Evolutionary conservation across 768 basidiomycete species (phyloP).

Genomic region (Pleurotus pulmonarius): DNA sequence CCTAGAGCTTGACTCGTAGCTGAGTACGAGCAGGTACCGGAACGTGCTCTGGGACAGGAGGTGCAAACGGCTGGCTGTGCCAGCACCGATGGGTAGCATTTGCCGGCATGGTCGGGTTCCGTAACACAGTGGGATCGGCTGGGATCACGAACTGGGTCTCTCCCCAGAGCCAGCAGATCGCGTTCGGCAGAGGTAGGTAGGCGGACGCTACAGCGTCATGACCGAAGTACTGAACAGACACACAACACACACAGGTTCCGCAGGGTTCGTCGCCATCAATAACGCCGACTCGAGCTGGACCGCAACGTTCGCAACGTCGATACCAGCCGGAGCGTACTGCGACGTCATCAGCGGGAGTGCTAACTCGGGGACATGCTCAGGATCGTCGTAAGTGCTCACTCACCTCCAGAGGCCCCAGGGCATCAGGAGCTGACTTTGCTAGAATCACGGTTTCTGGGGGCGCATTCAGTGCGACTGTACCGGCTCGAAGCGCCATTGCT

Average conservation of each 20-base stretch:
- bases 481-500: constrained; percentile 50
- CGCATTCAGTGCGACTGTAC: constrained; percentile 44
- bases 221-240: too few species aligned
- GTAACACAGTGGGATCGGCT: constrained; percentile 51
- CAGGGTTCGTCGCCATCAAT: constrained; percentile 66
- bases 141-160: constrained; percentile 55
- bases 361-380: constrained; percentile 41
- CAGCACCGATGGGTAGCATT: constrained; percentile 61
- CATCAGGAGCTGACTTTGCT: neutral
- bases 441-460: constrained; percentile 52
- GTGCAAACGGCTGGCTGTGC: constrained; percentile 60
- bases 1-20: too few species aligned
- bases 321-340: constrained; percentile 60
- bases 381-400: constrained; percentile 36
- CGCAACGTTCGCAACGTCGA: constrained; percentile 50
- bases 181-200: constrained; percentile 56
- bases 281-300: constrained; percentile 57
- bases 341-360: constrained; percentile 54
- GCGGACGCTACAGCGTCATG: neutral
- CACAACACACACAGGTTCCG: constrained; percentile 31
- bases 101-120: constrained; percentile 62
- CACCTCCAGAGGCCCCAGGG: neutral
- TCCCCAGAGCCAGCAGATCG: constrained; percentile 55
- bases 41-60: constrained; percentile 46
- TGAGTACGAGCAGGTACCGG: constrained; percentile 21